A percentile compares a stretch with the other conserved stretches of the same genome.
Evolutionary conservation across 164 flowering plant species (phyloP).

Genomic region (Saururus chinensis): DNA sequence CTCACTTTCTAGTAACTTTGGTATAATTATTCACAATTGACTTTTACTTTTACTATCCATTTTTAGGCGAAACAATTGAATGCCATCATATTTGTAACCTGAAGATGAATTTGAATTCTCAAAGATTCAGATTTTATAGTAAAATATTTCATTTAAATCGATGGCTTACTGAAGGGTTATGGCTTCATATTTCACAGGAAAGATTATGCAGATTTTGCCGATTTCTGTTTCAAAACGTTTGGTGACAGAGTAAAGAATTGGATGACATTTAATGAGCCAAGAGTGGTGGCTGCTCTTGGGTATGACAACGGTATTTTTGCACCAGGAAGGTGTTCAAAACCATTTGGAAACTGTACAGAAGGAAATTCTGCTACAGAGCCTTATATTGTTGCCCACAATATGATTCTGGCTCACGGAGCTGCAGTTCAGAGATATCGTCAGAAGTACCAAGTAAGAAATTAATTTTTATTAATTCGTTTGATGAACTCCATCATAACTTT

Average conservation of each 20-base stretch:
- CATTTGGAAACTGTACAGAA: constrained; percentile 12
- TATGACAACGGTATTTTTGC: constrained; percentile 15
- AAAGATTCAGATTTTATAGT: no score
- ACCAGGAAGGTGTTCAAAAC: constrained; percentile 14
- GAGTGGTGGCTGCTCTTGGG: constrained; percentile 13
- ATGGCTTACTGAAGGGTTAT: neutral
- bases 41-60: neutral
- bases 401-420: constrained; percentile 14
- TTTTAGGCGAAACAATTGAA: no score
- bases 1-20: neutral
- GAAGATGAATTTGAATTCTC: no score
- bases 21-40: neutral
- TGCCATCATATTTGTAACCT: no score
- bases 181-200: constrained; percentile 26
- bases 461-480: neutral
- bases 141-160: neutral
- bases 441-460: constrained; percentile 11
- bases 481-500: neutral
- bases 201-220: constrained; percentile 44
- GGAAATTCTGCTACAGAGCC: constrained; percentile 16
- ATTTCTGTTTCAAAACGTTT: constrained; percentile 14
- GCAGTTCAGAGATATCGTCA: constrained; percentile 15
- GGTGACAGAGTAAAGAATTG: constrained; percentile 16
- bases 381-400: constrained; percentile 15
- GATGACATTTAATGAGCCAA: constrained; percentile 20